These are phyloP conservation scores for Eucalyptus sideroxylon DNA, from an alignment of 345 rosid species.

Conservation along the genomic window DNA sequence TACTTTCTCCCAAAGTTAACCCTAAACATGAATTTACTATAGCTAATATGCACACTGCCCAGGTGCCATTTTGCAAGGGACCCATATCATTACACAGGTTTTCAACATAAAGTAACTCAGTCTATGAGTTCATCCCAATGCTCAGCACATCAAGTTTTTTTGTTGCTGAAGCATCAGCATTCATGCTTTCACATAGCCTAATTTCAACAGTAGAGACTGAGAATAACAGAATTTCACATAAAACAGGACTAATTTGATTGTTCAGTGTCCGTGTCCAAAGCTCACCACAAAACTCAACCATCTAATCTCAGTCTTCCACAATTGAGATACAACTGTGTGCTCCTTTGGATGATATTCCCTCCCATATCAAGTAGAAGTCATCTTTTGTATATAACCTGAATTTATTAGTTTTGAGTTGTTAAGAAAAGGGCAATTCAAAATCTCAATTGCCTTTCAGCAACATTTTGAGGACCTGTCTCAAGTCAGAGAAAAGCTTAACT, in stretches of 20 bases:
- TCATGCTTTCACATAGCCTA: not conserved
- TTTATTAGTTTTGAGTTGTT: not conserved
- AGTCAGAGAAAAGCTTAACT: not conserved
- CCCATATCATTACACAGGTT: not conserved
- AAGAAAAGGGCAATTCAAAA: not conserved
- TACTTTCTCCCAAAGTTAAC: not conserved
- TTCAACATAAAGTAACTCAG: not conserved
- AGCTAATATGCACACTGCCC: not conserved
- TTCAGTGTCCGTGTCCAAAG: not conserved
- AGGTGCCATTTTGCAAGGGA: not conserved
- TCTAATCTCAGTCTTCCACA: not conserved
- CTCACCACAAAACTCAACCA: not conserved
- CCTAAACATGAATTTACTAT: not conserved
- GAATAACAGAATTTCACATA: not conserved
- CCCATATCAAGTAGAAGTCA: not conserved
- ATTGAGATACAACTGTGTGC: not conserved
- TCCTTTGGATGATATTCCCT: not conserved
- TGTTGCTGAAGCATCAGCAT: not conserved
- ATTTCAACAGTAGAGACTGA: not conserved
- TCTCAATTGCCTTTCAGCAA: not conserved
- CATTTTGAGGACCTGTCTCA: not conserved
- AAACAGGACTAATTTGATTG: not conserved
- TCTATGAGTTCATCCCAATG: not conserved
- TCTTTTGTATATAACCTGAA: not conserved
- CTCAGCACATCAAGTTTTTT: not conserved